phyloP scores from a whole-genome alignment of 306 rosid genomes.

The Ammopiptanthus mongolicus region DNA sequence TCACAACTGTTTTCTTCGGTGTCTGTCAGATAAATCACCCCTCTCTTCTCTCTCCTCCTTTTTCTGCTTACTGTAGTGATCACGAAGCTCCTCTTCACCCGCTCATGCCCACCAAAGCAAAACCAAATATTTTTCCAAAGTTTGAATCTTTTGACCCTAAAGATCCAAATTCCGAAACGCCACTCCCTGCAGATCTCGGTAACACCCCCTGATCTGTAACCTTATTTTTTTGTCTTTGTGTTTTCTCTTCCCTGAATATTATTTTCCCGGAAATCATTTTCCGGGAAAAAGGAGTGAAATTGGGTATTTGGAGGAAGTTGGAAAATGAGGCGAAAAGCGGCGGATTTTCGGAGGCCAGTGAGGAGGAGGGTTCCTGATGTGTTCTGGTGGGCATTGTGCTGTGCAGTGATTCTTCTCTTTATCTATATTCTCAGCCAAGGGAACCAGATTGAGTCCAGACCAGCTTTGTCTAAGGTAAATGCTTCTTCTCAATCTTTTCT shows the following conservation, averaged over 20 bases:
- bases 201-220: conserved; percentile 9
- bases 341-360: conserved; percentile 76
- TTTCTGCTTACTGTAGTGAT: not conserved
- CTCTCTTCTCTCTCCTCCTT: not conserved
- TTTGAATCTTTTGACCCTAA: conserved; percentile 4
- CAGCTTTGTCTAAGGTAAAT: conserved; percentile 58
- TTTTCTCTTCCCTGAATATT: not conserved
- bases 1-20: not conserved
- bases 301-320: not conserved
- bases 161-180: conserved; percentile 5
- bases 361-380: conserved; percentile 74
- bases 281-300: conserved; percentile 6
- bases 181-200: conserved; percentile 22
- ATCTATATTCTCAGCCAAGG: conserved; percentile 65
- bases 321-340: conserved; percentile 74
- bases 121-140: not conserved
- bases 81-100: conserved; percentile 12
- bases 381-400: conserved; percentile 69
- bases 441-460: conserved; percentile 70
- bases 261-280: not conserved
- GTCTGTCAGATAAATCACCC: not conserved
- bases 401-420: conserved; percentile 65
- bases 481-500: not conserved
- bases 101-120: conserved; percentile 12
- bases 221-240: not conserved